Percentiles rank a stretch among this genome's conserved stretches.
These are phyloP conservation scores for Jackrogersella multiformis DNA, from an alignment of 495 filamentous ascomycete species.

Conservation along the genomic window DNA sequence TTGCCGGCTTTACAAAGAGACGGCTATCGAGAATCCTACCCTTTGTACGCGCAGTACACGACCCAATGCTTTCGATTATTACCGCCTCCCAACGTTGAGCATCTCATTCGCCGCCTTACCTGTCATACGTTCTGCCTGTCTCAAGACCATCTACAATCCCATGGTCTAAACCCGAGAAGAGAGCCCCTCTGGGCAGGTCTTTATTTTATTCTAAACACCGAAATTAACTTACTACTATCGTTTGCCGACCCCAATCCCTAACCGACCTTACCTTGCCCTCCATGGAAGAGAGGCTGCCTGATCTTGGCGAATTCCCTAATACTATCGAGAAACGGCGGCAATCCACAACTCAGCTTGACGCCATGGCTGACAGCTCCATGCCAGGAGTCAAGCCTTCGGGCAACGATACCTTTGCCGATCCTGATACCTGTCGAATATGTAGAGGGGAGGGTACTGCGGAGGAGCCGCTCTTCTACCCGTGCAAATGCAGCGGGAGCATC, in stretches of 20 bases:
- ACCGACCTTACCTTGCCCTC: background rate
- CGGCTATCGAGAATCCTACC: background rate
- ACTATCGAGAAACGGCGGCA: slow-evolving; percentile 17
- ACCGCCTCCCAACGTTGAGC: background rate
- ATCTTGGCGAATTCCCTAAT: slow-evolving; percentile 28
- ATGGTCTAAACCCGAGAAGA: slow-evolving; percentile 29
- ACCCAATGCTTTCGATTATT: background rate
- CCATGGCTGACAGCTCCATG: slow-evolving; percentile 19
- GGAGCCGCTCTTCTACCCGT: slow-evolving; percentile 95
- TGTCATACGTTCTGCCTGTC: background rate
- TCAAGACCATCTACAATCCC: slow-evolving; percentile 12
- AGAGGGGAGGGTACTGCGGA: slow-evolving; percentile 84
- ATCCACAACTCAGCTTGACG: slow-evolving; percentile 9
- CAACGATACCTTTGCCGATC: slow-evolving; percentile 52
- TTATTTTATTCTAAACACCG: background rate
- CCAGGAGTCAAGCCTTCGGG: background rate
- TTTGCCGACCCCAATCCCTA: background rate
- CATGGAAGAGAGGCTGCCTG: slow-evolving; percentile 30
- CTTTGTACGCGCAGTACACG: background rate
- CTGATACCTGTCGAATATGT: slow-evolving; percentile 94
- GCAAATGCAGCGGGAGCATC: slow-evolving; percentile 98
- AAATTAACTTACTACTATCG: background rate
- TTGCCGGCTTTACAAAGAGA: slow-evolving; percentile 1
- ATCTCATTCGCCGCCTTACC: background rate
- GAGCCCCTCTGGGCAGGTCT: slow-evolving; percentile 30